These are phyloP conservation scores for Claviceps capensis DNA, from an alignment of 2,329 filamentous ascomycete species.

Conservation along the genomic window DNA sequence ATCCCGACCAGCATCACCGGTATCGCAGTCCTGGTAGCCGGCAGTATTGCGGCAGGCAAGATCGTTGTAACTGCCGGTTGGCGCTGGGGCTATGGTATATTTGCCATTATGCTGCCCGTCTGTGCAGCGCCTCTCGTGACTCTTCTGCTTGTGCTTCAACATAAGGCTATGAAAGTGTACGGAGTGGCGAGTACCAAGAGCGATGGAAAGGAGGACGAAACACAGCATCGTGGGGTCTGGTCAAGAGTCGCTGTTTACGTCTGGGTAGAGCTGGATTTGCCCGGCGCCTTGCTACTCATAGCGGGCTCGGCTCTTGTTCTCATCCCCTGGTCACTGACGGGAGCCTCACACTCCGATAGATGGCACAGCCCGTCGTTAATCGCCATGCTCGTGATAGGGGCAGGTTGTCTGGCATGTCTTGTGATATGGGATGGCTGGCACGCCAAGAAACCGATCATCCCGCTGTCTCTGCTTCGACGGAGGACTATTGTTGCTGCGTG, in stretches of 20 bases:
- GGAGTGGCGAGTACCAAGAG: background rate
- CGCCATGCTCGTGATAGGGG: conserved; percentile 21
- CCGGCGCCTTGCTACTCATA: conserved; percentile 19
- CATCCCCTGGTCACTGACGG: conserved; percentile 24
- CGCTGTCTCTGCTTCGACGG: conserved; percentile 23
- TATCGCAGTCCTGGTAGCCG: conserved; percentile 19
- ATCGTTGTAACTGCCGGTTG: conserved; percentile 23
- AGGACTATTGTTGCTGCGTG: conserved; percentile 24
- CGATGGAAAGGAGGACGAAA: conserved; percentile 5
- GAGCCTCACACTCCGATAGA: conserved; percentile 16
- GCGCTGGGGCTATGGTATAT: conserved; percentile 29
- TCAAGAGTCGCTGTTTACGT: conserved; percentile 12
- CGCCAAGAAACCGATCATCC: conserved; percentile 24
- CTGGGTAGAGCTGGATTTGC: conserved; percentile 20
- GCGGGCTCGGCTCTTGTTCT: conserved; percentile 20
- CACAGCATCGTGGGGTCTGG: conserved; percentile 6
- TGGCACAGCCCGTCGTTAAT: conserved; percentile 22
- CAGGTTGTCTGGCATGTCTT: conserved; percentile 13
- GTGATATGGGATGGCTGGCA: conserved; percentile 23
- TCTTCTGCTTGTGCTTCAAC: conserved; percentile 19
- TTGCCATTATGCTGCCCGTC: conserved; percentile 24
- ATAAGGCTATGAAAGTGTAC: conserved; percentile 13
- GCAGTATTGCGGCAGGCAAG: conserved; percentile 18
- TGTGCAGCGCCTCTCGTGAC: conserved; percentile 18
- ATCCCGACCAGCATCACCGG: conserved; percentile 34